Base-by-base conservation (phyloP, 768 basidiomycete species). In the Xanthoconium stramineum region DNA sequence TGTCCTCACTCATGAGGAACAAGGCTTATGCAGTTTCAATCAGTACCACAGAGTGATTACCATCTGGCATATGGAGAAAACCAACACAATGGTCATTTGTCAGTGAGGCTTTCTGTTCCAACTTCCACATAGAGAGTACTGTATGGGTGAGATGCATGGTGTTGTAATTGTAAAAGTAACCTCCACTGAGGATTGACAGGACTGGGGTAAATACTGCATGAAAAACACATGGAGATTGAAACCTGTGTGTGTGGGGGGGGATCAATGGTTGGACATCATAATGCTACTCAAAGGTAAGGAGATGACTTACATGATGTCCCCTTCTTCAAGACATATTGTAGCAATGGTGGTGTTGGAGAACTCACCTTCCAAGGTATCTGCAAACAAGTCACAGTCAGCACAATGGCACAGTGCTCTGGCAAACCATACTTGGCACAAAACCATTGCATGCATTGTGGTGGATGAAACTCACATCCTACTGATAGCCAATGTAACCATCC, bases 381-480 rank as follows among this genome's bases (percentile, higher is more conserved):
- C 53, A 12, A 61, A 60, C 38, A 63, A 46, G 20, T 35, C 50
- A 0, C 38, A 46, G 13, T 56, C 40, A 0, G 0, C 19, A 1
- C 9, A 29, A 0, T 75, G 64, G 63, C 15, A 15, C 1, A 12
- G 40, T 2, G 37, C 51, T 1, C 42, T 72, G 3, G 32, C 40
- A 0, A 6, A 50, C 0, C 53, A 67, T 0, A 20, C 48, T 5
- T 28, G 32, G 0, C 3, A 19, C 0, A 55, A 42, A 7, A 19
- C 39, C 0, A 42, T 73, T 0, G 36, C 57, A 0, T 56, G 64
- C 0, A 37, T 52, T 0, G 44, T 72, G 0, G 33, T 72, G 2
- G 68, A 74, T 17, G 68, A 73, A 30, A 62, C 62, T 0, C 66
- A 69, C 19, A 57, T 66, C 2, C 61, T 61, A 0, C 5, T 64